Evolutionary conservation across 805 yeast genomes (phyloP).

Genomic region (Candida qinlingensis): DNA sequence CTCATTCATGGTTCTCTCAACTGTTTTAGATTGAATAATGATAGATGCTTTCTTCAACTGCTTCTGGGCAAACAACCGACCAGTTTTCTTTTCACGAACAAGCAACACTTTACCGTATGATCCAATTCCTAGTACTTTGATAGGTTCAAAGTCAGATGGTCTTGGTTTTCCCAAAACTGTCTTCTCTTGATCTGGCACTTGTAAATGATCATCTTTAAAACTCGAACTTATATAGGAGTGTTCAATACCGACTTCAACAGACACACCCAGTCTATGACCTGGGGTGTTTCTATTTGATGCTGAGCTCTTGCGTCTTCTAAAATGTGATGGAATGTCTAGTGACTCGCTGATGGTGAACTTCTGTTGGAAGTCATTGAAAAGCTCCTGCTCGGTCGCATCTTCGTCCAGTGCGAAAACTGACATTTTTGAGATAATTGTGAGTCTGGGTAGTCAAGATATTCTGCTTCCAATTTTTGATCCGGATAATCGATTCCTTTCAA

Average conservation of each 20-base stretch:
- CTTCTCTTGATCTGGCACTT: background rate
- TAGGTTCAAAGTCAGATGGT: conserved; percentile 58
- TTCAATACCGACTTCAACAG: conserved; percentile 46
- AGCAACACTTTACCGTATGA: conserved; percentile 84
- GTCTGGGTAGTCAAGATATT: background rate
- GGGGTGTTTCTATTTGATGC: conserved; percentile 25
- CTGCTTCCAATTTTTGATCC: too few species aligned
- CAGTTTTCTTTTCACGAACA: conserved; percentile 60
- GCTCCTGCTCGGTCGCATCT: conserved; percentile 11
- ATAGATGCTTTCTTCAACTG: conserved; percentile 80
- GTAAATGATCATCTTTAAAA: background rate
- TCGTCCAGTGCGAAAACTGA: conserved; percentile 22
- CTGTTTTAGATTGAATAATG: conserved; percentile 48
- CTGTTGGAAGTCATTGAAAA: conserved; percentile 16
- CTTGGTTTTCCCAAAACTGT: conserved; percentile 18
- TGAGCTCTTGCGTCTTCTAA: conserved; percentile 20
- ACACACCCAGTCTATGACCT: conserved; percentile 35
- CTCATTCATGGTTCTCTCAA: conserved; percentile 79
- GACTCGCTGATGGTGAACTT: conserved; percentile 16
- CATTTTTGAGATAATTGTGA: conserved; percentile 7
- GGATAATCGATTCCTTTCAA: too few species aligned
- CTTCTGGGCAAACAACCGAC: conserved; percentile 76
- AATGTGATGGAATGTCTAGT: conserved; percentile 6
- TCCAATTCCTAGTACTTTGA: conserved; percentile 79
- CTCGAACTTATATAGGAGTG: conserved; percentile 27